A percentile compares a stretch with the other conserved stretches of the same genome.
These are phyloP conservation scores for Protomyces gravidus DNA, from an alignment of 1,139 yeast species.

Conservation along the genomic window DNA sequence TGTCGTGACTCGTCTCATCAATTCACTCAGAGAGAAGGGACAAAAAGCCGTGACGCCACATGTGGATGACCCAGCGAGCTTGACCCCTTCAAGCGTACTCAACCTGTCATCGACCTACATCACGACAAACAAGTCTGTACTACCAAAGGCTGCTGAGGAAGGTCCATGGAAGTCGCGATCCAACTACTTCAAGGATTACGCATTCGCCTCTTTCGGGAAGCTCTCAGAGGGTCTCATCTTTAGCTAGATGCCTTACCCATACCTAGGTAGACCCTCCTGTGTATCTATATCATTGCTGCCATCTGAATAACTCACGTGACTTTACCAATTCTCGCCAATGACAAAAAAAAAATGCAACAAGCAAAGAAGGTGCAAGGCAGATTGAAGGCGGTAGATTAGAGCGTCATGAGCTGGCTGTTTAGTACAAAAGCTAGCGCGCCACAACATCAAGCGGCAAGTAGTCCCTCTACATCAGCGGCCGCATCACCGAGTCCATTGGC, in stretches of 20 bases:
- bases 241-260: not conserved
- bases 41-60: not conserved
- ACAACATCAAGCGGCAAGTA: not conserved
- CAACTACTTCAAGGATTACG: constrained; percentile 16
- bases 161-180: constrained; percentile 22
- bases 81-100: constrained; percentile 5
- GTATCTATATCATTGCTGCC: too few relatives aligned
- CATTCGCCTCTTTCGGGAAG: constrained; percentile 2
- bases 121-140: not conserved
- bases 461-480: not conserved
- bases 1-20: constrained; percentile 18
- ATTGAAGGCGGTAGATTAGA: too few relatives aligned
- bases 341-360: not conserved
- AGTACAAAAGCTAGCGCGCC: not conserved
- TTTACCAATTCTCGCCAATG: not conserved
- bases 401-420: not conserved
- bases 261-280: too few relatives aligned
- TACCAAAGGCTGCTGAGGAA: constrained; percentile 14
- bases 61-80: not conserved
- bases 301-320: not conserved
- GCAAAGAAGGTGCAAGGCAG: not conserved
- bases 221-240: constrained; percentile 2
- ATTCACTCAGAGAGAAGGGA: not conserved
- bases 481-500: too few relatives aligned
- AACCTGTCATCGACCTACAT: constrained; percentile 19